Evolutionary conservation across 305 asterid genomes (phyloP), one percentile per base, ranked within the genome.

Genomic region (Ilex paraguariensis): DNA sequence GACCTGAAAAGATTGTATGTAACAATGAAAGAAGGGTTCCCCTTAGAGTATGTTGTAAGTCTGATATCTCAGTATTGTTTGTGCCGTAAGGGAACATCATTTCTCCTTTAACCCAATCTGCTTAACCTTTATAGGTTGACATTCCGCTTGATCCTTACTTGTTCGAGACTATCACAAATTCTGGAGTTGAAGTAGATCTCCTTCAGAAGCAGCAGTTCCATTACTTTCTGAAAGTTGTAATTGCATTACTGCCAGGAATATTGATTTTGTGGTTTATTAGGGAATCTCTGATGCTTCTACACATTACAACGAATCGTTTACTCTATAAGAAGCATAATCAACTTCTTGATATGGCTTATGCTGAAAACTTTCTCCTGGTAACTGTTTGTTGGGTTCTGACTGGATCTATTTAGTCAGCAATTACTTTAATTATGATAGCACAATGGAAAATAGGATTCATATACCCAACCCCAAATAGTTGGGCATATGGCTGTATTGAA

Each of bases 11-110:
- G 95, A 67, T 65, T 94, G 80, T 94, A 83, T 59, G 81, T 86
- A 69, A 90, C 95, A 77, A 90, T 94, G 99, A 90, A 88, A 67
- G 99, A 94, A 88, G 99, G 99, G 32, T 94, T 94, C 77, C 99
- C 99, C 13, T 75, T 90, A 62, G 99, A 94, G 76, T 94, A 86
- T 75, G 75, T 67, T 62, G 99, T 94, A 85, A 88, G 99, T 78
- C 58, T 70, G 72, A 33, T 65, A 57, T 62, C 60, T 72, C 54
- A 56, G 50, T 40, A 45, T 63, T 60, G 55, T 69, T 62, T 17
- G 33, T 55, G 49, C 40, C 14, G 61, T 31, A 28, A 53, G 53
- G 51, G 17, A 44, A 60, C 40, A 58, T 10, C 59, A 60, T 64
- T 72, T 63, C 45, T 65, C 58, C 65, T 66, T 57, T 33, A 50